Evolutionary conservation across 2,329 filamentous ascomycete species (phyloP), one percentile per base, ranked within the genome.

Genomic region (Geosmithia flava): DNA sequence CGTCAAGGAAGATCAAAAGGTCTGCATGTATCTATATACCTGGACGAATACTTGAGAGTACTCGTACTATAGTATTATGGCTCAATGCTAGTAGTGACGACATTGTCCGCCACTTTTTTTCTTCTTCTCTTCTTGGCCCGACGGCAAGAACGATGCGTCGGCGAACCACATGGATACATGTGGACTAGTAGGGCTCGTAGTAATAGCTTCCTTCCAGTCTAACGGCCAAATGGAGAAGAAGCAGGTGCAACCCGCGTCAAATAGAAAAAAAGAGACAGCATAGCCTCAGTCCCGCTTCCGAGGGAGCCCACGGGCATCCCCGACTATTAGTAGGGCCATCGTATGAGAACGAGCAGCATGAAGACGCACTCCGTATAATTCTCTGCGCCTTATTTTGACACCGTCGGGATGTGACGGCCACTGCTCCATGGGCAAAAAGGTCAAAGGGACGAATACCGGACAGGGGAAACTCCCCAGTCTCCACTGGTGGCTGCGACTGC

Each of bases 391-490:
- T 27, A 27, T 27, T 27, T 8, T 27, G 23, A 8, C 39, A 4
- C 39, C 39, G 39, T 41, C 39, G 39, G 33, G 33, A 37, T 37
- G 11, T 16, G 33, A 37, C 15, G 33, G 33, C 33, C 13, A 13
- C 33, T 37, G 19, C 41, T 42, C 41, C 41, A 42, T 19, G 41
- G 41, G 7, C 41, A 37, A 37, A 40, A 40, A 17, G 37, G 20
- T 19, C 43, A 20, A 13, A 47, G 11, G 16, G 30, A 47, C 33
- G 45, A 47, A 47, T 47, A 47, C 30, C 30, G 45, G 39, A 27
- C 45, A 47, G 45, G 45, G 45, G 45, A 40, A 41, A 37, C 29
- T 41, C 30, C 45, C 30, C 45, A 41, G 30, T 40, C 45, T n/a
- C 45, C 45, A 47, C 45, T 41, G 37, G 23, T 40, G 29, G 39